A percentile compares a stretch with the other conserved stretches of the same genome.
Conservation (phyloP, 345 rosid species). For the Camelina sativa region DNA sequence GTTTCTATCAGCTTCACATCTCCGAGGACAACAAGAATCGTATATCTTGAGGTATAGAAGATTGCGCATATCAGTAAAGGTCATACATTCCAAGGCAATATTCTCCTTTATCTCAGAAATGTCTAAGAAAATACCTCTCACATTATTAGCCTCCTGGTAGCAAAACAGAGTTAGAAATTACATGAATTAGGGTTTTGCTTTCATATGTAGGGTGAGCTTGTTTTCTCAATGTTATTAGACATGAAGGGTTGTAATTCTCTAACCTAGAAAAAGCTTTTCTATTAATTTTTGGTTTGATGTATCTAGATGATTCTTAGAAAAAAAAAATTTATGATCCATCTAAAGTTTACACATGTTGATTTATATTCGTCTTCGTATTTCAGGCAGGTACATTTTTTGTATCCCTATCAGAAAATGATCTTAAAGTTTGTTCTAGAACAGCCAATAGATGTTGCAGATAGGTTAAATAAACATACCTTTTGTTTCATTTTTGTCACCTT, state of each 20-base stretch:
- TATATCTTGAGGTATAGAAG: slow-evolving; percentile 8
- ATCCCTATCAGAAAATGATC: too few species aligned
- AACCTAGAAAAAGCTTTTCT: too few species aligned
- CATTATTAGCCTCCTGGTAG: not conserved
- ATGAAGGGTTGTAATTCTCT: not conserved
- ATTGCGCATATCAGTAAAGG: not conserved
- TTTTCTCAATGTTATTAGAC: not conserved
- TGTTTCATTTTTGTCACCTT: not conserved
- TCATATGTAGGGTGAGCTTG: not conserved
- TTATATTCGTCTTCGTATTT: too few species aligned
- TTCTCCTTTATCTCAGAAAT: not conserved
- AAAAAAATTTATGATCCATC: too few species aligned
- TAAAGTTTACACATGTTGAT: too few species aligned
- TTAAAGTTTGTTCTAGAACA: not conserved
- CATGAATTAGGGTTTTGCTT: not conserved
- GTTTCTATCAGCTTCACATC: not conserved
- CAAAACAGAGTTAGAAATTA: not conserved
- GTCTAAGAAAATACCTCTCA: slow-evolving; percentile 6
- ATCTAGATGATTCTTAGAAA: too few species aligned
- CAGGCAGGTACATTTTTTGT: too few species aligned
- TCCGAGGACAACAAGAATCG: not conserved
- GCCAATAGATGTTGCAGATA: not conserved
- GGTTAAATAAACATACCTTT: not conserved
- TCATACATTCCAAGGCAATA: not conserved
- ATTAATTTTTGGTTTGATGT: too few species aligned